Evolutionary conservation across 768 basidiomycete species (phyloP).

Genomic region (Punctularia strigosozonata): DNA sequence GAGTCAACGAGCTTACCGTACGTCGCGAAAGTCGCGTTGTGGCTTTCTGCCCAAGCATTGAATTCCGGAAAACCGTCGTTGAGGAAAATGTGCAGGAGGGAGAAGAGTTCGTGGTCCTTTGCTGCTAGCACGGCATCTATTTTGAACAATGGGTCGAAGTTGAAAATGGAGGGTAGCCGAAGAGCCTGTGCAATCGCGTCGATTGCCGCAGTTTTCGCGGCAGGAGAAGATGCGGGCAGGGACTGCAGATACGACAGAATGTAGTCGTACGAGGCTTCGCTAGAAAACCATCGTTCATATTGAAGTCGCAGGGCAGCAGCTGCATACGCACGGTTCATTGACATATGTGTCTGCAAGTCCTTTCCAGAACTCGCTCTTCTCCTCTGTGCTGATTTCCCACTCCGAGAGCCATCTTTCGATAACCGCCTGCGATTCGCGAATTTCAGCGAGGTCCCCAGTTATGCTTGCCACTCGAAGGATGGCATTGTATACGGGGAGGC

Average conservation of each 20-base stretch:
- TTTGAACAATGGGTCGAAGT: constrained; percentile 74
- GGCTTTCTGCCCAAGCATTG: constrained; percentile 41
- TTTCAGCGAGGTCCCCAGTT: constrained; percentile 49
- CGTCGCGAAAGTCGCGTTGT: constrained; percentile 38
- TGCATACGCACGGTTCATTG: constrained; percentile 16
- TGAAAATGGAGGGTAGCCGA: constrained; percentile 54
- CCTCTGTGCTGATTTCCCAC: constrained; percentile 53
- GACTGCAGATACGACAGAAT: constrained; percentile 48
- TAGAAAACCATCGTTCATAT: constrained; percentile 14
- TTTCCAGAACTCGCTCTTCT: constrained; percentile 58
- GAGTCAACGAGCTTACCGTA: constrained; percentile 35
- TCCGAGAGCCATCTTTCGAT: constrained; percentile 73
- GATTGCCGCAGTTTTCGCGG: constrained; percentile 40
- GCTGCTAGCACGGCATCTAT: constrained; percentile 56
- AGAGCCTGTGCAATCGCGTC: constrained; percentile 55
- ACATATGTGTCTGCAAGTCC: constrained; percentile 53
- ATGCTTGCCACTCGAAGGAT: constrained; percentile 48
- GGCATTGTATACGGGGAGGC: constrained; percentile 47
- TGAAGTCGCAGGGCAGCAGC: background rate
- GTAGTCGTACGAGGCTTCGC: constrained; percentile 54
- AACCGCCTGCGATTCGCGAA: constrained; percentile 45
- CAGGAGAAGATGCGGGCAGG: constrained; percentile 41
- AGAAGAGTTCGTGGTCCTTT: constrained; percentile 61
- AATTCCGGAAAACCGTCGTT: constrained; percentile 52
- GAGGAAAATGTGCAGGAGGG: constrained; percentile 68